phyloP scores from a whole-genome alignment of 768 basidiomycete genomes.

The Termitomyces sp. region DNA sequence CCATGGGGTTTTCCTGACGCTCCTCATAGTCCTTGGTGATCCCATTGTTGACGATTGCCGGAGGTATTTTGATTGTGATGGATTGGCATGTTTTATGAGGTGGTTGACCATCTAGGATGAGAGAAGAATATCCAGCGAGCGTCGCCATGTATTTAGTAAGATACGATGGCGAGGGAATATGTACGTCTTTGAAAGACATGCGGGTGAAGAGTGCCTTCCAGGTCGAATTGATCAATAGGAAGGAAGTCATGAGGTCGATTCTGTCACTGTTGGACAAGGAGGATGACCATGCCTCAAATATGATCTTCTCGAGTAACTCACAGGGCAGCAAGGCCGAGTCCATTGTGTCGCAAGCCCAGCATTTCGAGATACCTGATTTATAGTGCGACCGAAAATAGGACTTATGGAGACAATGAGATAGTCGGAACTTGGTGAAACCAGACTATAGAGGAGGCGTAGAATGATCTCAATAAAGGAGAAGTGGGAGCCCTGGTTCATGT shows the following conservation, averaged over 20 bases:
- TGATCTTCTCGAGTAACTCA: slow-evolving; percentile 18
- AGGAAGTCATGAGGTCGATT: slow-evolving; percentile 24
- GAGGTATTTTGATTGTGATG: slow-evolving; percentile 11
- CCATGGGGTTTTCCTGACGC: slow-evolving; percentile 11
- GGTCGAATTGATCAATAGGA: slow-evolving; percentile 24
- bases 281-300: slow-evolving; percentile 26
- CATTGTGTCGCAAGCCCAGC: background rate
- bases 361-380: background rate
- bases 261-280: slow-evolving; percentile 25
- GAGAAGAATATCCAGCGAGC: slow-evolving; percentile 4
- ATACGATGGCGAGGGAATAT: slow-evolving; percentile 27
- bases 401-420: background rate
- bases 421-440: background rate
- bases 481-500: background rate
- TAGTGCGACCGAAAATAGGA: background rate
- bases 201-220: slow-evolving; percentile 27
- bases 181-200: slow-evolving; percentile 27
- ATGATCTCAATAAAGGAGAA: background rate
- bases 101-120: background rate
- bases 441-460: background rate
- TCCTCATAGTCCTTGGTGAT: background rate
- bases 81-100: slow-evolving; percentile 3
- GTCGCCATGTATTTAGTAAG: slow-evolving; percentile 9
- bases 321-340: background rate
- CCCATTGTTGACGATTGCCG: background rate